A percentile compares a stretch with the other conserved stretches of the same genome.
Conservation (phyloP, 306 rosid genomes). For the Castanea sativa region DNA sequence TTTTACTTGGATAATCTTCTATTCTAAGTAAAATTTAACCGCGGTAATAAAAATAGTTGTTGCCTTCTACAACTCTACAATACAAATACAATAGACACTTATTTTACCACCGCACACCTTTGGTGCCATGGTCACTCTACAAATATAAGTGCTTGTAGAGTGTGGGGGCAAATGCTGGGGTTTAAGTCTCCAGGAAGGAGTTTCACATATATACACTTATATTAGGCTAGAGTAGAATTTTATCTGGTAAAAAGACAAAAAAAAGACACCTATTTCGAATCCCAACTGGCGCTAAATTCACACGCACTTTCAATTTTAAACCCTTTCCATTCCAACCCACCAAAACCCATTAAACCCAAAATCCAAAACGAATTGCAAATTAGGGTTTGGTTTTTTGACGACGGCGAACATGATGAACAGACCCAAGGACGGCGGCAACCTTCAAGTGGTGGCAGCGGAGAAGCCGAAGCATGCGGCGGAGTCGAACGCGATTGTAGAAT, state of each 20-base stretch:
- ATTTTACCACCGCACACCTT: neutral
- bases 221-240: too few relatives aligned
- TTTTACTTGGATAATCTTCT: too few relatives aligned
- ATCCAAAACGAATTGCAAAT: slow-evolving; percentile 2
- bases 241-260: too few relatives aligned
- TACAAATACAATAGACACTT: too few relatives aligned
- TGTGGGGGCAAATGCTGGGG: too few relatives aligned
- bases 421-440: slow-evolving; percentile 31
- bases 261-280: neutral
- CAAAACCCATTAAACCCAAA: neutral
- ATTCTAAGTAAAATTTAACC: too few relatives aligned
- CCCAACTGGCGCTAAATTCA: neutral
- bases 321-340: neutral
- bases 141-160: too few relatives aligned
- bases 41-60: too few relatives aligned
- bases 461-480: slow-evolving; percentile 33
- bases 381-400: slow-evolving; percentile 39
- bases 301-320: neutral
- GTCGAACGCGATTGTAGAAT: slow-evolving; percentile 77
- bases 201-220: too few relatives aligned
- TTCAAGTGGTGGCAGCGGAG: slow-evolving; percentile 53
- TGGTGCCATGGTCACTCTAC: too few relatives aligned
- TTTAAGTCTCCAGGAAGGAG: too few relatives aligned
- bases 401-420: slow-evolving; percentile 46
- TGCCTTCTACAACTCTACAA: too few relatives aligned